phyloP scores from a whole-genome alignment of 805 yeast genomes.

The Starmerella sp. region DNA sequence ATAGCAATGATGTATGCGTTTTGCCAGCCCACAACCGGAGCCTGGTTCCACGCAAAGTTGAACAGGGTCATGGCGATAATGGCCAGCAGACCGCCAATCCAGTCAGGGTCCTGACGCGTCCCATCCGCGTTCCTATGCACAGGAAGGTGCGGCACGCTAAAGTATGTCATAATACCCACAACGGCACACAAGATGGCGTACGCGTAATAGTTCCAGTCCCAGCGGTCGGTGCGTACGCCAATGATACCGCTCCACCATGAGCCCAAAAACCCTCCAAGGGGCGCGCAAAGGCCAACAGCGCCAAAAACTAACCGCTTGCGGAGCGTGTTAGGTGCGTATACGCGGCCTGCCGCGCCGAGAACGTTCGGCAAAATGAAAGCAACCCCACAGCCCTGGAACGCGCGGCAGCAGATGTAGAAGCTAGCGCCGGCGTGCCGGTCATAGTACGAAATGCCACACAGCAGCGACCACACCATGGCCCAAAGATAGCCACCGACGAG shows the following conservation, averaged over 20 bases:
- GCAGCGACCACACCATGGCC: conserved; percentile 45
- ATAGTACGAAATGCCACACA: conserved; percentile 49
- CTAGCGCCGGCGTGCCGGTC: conserved; percentile 25
- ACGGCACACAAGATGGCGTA: conserved; percentile 30
- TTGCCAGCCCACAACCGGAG: conserved; percentile 60
- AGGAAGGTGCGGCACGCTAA: conserved; percentile 12
- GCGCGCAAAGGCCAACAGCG: conserved; percentile 49
- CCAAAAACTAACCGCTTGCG: conserved; percentile 47
- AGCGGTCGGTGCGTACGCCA: conserved; percentile 14
- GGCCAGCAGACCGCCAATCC: conserved; percentile 46
- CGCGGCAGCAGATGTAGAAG: conserved; percentile 37
- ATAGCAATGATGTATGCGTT: conserved; percentile 44
- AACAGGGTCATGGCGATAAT: conserved; percentile 49
- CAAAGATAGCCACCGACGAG: conserved; percentile 46
- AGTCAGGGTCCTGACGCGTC: conserved; percentile 36
- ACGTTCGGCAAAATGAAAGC: conserved; percentile 51
- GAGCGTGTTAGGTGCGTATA: conserved; percentile 15
- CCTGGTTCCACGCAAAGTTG: conserved; percentile 66
- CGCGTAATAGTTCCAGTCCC: conserved; percentile 35
- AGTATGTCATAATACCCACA: conserved; percentile 3
- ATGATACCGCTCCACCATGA: conserved; percentile 34
- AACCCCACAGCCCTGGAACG: conserved; percentile 55
- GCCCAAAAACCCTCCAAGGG: conserved; percentile 50
- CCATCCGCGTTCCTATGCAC: conserved; percentile 8
- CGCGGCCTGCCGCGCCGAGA: conserved; percentile 43